A percentile compares a stretch with the other conserved stretches of the same genome.
phyloP scores from a whole-genome alignment of 2,329 filamentous ascomycete species.

The Colletotrichum abscissum region DNA sequence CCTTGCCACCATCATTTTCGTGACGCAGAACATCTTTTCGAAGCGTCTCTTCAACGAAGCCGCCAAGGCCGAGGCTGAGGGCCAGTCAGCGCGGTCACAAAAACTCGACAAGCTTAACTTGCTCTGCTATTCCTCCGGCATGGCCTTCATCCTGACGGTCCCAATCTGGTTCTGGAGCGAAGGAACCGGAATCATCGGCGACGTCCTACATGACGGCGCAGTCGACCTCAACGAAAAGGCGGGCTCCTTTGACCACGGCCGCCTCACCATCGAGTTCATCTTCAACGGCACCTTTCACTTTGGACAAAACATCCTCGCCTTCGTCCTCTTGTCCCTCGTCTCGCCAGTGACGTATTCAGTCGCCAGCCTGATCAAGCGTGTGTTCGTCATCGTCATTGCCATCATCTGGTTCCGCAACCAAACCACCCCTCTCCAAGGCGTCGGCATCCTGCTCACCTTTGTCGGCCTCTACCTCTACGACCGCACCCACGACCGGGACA shows the following conservation, averaged over 20 bases:
- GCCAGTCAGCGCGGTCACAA: constrained; percentile 67
- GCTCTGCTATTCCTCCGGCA: constrained; percentile 93
- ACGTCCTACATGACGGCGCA: constrained; percentile 84
- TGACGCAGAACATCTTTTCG: constrained; percentile 98
- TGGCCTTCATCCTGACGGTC: constrained; percentile 88
- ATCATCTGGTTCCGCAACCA: constrained; percentile 96
- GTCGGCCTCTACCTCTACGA: constrained; percentile 96
- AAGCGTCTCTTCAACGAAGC: constrained; percentile 98
- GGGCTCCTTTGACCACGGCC: constrained; percentile 80
- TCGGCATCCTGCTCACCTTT: constrained; percentile 90
- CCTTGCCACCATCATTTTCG: constrained; percentile 91
- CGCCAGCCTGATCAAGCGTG: constrained; percentile 94
- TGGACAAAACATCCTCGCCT: constrained; percentile 94
- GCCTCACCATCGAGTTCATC: constrained; percentile 83
- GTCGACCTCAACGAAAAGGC: constrained; percentile 70
- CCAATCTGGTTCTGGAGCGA: constrained; percentile 96
- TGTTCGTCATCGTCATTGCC: constrained; percentile 95
- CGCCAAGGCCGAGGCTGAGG: constrained; percentile 83
- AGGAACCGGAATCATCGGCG: constrained; percentile 79
- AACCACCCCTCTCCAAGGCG: constrained; percentile 83
- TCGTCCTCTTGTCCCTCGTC: constrained; percentile 90
- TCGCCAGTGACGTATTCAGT: constrained; percentile 98
- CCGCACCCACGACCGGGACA: constrained; percentile 87
- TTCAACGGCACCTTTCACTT: constrained; percentile 99
- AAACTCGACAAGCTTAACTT: constrained; percentile 98